phyloP scores from a whole-genome alignment of 495 filamentous ascomycete genomes.

The Hyaloscypha variabilis region DNA sequence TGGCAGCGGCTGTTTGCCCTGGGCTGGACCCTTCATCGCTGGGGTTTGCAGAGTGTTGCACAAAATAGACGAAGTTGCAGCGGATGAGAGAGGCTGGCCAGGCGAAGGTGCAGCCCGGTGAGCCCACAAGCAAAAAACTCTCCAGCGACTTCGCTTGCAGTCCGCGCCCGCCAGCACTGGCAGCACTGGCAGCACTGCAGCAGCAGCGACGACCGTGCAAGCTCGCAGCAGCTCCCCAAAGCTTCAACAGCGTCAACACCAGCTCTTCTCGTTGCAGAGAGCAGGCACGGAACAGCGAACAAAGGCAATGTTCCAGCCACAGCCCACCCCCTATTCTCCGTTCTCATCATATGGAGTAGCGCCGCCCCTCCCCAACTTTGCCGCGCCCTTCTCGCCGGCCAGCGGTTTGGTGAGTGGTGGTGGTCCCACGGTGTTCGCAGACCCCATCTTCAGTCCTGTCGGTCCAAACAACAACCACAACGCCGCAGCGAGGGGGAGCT shows the following conservation, averaged over 20 bases:
- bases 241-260: background rate
- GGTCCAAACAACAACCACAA: slow-evolving; percentile 45
- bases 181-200: no score
- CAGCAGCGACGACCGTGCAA: no score
- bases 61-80: background rate
- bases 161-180: no score
- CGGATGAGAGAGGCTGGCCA: background rate
- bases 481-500: slow-evolving; percentile 30
- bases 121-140: background rate
- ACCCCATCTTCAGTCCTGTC: slow-evolving; percentile 47
- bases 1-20: background rate
- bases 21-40: background rate
- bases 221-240: no score
- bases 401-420: slow-evolving; percentile 35
- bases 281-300: background rate
- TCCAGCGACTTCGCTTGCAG: background rate
- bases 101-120: background rate
- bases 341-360: slow-evolving; percentile 32
- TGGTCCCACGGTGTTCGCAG: slow-evolving; percentile 32
- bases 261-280: background rate
- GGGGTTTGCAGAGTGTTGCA: background rate
- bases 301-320: slow-evolving; percentile 54
- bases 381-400: slow-evolving; percentile 37
- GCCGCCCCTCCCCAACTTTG: slow-evolving; percentile 17
- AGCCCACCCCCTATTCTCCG: slow-evolving; percentile 47